These are phyloP conservation scores for Prunus campanulata DNA, from an alignment of 306 rosid species.

Conservation along the genomic window DNA sequence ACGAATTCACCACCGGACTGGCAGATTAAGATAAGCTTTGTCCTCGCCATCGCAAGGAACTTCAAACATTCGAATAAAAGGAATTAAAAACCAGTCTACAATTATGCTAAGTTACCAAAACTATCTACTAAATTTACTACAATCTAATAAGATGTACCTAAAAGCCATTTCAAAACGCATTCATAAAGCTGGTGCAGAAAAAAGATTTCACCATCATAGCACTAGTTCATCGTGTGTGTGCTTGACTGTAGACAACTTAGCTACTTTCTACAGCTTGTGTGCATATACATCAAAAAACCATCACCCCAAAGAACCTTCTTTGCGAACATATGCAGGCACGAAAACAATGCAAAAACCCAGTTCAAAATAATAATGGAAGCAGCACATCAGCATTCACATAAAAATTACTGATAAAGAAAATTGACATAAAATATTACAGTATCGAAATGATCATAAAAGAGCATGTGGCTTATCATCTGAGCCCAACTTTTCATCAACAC, in stretches of 20 bases:
- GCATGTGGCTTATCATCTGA: neutral
- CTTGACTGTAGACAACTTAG: neutral
- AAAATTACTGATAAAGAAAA: neutral
- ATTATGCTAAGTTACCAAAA: neutral
- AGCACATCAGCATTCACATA: neutral
- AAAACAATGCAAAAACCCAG: neutral
- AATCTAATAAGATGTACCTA: neutral
- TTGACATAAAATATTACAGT: neutral
- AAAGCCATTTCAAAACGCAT: neutral
- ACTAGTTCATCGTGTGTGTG: neutral
- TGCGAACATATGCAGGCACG: neutral
- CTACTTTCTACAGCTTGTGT: neutral
- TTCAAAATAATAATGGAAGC: neutral
- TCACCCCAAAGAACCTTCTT: neutral
- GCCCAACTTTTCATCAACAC: neutral
- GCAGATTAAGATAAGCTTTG: slow-evolving; percentile 57
- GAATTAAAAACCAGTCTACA: neutral
- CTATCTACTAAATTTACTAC: neutral
- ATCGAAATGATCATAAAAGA: neutral
- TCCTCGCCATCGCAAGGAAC: slow-evolving; percentile 41
- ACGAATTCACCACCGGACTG: slow-evolving; percentile 45
- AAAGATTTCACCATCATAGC: no score
- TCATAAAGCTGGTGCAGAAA: no score
- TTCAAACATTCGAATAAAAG: slow-evolving; percentile 16
- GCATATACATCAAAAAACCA: neutral